Percentiles rank a stretch among this genome's conserved stretches.
These are phyloP conservation scores for Fusarium veterinarium DNA, from an alignment of 2,329 filamentous ascomycete species.

Conservation along the genomic window DNA sequence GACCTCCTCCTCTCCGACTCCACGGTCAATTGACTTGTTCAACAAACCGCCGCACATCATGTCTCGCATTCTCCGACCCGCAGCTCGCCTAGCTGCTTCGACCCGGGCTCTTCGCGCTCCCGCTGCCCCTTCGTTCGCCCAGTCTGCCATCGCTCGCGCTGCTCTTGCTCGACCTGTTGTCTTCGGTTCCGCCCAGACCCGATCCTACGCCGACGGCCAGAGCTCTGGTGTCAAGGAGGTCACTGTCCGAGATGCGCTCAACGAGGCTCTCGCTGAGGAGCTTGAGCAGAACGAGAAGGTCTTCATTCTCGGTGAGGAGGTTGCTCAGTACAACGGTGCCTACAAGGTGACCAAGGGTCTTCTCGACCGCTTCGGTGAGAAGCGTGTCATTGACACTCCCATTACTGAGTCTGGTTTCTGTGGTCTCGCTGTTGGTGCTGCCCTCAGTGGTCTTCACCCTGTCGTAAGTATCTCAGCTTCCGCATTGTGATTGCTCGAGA, in stretches of 20 bases:
- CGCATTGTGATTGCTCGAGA: not conserved
- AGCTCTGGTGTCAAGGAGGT: slow-evolving; percentile 81
- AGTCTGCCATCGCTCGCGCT: slow-evolving; percentile 53
- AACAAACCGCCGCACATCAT: slow-evolving; percentile 49
- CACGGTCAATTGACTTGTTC: slow-evolving; percentile 40
- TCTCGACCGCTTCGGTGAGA: slow-evolving; percentile 95
- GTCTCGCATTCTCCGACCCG: slow-evolving; percentile 65
- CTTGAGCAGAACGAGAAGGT: slow-evolving; percentile 94
- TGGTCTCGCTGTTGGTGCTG: slow-evolving; percentile 93
- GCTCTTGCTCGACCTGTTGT: slow-evolving; percentile 53
- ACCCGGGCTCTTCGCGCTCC: slow-evolving; percentile 53
- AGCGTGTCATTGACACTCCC: slow-evolving; percentile 96
- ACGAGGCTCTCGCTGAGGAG: slow-evolving; percentile 98
- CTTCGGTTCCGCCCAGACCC: slow-evolving; percentile 58
- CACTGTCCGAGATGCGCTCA: slow-evolving; percentile 96
- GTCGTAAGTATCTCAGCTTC: slow-evolving; percentile 71
- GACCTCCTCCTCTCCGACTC: slow-evolving; percentile 28
- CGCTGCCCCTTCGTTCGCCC: slow-evolving; percentile 51
- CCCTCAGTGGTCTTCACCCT: slow-evolving; percentile 92
- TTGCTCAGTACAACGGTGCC: slow-evolving; percentile 99
- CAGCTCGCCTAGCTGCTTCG: slow-evolving; percentile 60
- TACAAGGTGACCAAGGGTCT: slow-evolving; percentile 99
- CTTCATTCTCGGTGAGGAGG: slow-evolving; percentile 96
- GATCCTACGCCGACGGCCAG: slow-evolving; percentile 66
- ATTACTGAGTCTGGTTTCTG: slow-evolving; percentile 98